A percentile compares a stretch with the other conserved stretches of the same genome.
These are phyloP conservation scores for Gossypium schwendimanii DNA, from an alignment of 441 rosid species.

Conservation along the genomic window DNA sequence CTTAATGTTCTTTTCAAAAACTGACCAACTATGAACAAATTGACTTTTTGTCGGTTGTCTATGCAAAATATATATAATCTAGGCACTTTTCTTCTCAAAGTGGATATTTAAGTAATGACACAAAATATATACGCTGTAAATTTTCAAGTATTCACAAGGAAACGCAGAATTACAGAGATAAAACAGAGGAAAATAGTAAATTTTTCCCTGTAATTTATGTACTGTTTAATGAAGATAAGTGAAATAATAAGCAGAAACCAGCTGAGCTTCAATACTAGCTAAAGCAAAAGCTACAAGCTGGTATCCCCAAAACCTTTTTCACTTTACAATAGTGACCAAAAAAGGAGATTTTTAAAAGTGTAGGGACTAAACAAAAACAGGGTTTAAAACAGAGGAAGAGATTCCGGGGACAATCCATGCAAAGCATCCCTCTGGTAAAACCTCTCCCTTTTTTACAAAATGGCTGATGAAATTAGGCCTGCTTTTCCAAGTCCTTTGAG, in stretches of 20 bases:
- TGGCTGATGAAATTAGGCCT: conserved; percentile 23
- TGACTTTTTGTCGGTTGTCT: background rate
- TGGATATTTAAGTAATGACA: background rate
- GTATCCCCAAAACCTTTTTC: conserved; percentile 29
- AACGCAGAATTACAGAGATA: background rate
- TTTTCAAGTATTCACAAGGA: background rate
- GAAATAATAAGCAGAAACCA: conserved; percentile 43
- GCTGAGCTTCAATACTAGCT: conserved; percentile 62
- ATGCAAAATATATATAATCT: background rate
- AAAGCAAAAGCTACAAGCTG: conserved; percentile 53
- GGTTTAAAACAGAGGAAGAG: conserved; percentile 22
- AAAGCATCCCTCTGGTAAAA: conserved; percentile 40
- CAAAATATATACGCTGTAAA: background rate
- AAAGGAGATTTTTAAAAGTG: background rate
- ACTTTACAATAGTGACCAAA: background rate
- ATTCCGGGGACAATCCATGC: conserved; percentile 36
- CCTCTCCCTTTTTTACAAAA: conserved; percentile 4
- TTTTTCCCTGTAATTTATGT: conserved; percentile 19
- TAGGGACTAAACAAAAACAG: conserved; percentile 8
- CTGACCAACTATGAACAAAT: background rate
- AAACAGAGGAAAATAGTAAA: conserved; percentile 3
- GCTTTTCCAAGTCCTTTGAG: conserved; percentile 43
- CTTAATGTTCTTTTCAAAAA: background rate
- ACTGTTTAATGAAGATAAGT: conserved; percentile 11
- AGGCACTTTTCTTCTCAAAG: background rate